Percentiles rank a stretch among this genome's conserved stretches.
These are phyloP conservation scores for Umbelopsis sp. DNA, from an alignment of 192 early-diverging fungal genomes.

Conservation along the genomic window DNA sequence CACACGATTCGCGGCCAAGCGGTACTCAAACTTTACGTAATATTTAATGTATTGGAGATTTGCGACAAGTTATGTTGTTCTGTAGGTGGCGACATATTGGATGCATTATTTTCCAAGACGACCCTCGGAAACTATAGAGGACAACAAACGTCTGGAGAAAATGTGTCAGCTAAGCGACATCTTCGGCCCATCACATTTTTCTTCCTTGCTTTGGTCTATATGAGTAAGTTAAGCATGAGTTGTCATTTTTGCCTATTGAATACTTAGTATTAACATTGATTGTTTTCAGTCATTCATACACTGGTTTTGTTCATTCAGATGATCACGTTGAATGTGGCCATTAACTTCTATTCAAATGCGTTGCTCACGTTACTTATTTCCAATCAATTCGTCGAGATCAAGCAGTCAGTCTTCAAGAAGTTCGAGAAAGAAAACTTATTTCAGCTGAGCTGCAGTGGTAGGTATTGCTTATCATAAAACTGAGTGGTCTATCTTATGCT, in stretches of 20 bases:
- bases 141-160: conserved; percentile 29
- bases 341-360: conserved; percentile 95
- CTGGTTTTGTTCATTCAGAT: conserved; percentile 94
- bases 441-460: conserved; percentile 90
- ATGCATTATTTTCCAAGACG: conserved; percentile 88
- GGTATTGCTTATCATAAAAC: neutral
- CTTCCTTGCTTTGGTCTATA: conserved; percentile 79
- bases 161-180: conserved; percentile 41
- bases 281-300: conserved; percentile 71
- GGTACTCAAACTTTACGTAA: conserved; percentile 96
- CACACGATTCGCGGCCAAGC: conserved; percentile 95
- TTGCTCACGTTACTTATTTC: conserved; percentile 90
- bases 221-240: conserved; percentile 50
- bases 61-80: conserved; percentile 92
- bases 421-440: conserved; percentile 98
- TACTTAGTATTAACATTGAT: neutral
- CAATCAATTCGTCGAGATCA: conserved; percentile 99
- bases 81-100: conserved; percentile 93
- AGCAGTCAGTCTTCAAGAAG: conserved; percentile 94
- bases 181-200: conserved; percentile 63
- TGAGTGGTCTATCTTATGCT: neutral
- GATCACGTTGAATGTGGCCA: conserved; percentile 94
- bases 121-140: conserved; percentile 48
- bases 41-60: conserved; percentile 95
- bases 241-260: neutral